Percentiles rank a stretch among this genome's conserved stretches.
phyloP scores from a whole-genome alignment of 1,139 yeast species.

The Blastobotrys apis region DNA sequence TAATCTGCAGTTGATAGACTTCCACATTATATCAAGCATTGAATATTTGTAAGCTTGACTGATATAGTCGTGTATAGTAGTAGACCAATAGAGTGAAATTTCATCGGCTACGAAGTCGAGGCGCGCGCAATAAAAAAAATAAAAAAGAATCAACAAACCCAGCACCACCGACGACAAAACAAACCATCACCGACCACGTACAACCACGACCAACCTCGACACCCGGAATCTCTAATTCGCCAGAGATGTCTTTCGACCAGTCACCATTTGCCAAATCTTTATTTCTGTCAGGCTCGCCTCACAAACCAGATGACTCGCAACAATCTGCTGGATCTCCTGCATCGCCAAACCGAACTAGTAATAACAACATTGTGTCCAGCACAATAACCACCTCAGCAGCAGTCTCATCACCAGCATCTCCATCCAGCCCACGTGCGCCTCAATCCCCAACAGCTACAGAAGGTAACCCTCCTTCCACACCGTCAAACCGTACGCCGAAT shows the following conservation, averaged over 20 bases:
- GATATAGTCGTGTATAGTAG: background rate
- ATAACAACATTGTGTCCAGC: background rate
- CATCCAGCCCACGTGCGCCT: background rate
- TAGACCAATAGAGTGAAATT: too few relatives aligned
- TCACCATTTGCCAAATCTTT: constrained; percentile 29
- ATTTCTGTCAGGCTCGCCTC: constrained; percentile 26
- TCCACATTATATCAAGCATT: too few relatives aligned
- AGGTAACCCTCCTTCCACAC: constrained; percentile 2
- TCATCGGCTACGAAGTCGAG: too few relatives aligned
- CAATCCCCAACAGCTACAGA: background rate
- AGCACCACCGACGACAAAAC: background rate
- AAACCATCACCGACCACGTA: background rate
- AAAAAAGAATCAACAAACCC: background rate
- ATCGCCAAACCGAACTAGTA: background rate
- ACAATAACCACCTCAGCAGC: background rate
- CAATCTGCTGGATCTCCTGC: background rate
- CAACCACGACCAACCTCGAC: background rate
- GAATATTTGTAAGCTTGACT: too few relatives aligned
- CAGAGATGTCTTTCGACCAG: constrained; percentile 28
- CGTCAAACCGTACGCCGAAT: constrained; percentile 15
- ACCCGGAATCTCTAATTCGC: background rate
- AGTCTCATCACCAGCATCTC: background rate
- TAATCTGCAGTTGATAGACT: too few relatives aligned
- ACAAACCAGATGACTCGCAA: constrained; percentile 4
- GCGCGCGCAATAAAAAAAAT: too few relatives aligned